Evolutionary conservation across 2,329 filamentous ascomycete genomes (phyloP).

Genomic region (Akanthomyces dipterigenus): DNA sequence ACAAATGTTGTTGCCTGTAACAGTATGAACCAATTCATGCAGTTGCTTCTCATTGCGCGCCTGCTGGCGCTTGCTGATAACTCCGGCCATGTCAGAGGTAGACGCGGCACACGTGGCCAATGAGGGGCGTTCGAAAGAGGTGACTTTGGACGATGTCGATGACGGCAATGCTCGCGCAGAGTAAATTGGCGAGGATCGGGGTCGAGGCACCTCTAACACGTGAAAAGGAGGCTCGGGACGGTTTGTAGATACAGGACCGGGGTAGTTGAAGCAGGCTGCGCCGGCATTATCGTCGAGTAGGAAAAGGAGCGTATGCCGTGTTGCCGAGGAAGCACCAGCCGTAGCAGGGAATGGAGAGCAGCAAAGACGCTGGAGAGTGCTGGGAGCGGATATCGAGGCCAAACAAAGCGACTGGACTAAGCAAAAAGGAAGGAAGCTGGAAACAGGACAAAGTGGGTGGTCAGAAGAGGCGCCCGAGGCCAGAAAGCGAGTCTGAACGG

Average conservation of each 20-base stretch:
- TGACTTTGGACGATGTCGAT: not conserved
- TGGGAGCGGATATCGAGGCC: not conserved
- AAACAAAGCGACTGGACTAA: not conserved
- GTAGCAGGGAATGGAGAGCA: not conserved
- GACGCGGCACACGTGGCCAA: not conserved
- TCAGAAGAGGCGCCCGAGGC: not conserved
- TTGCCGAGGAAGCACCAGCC: not conserved
- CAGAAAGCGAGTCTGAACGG: not conserved
- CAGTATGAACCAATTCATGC: conserved; percentile 76
- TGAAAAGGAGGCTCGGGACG: not conserved
- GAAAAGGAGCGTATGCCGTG: conserved; percentile 1
- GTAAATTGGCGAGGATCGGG: not conserved
- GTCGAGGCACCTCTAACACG: not conserved
- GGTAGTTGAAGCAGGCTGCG: not conserved
- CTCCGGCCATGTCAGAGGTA: conserved; percentile 53
- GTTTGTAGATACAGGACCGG: not conserved
- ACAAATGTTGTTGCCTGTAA: conserved; percentile 87
- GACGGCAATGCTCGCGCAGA: not conserved
- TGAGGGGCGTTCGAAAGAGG: not conserved
- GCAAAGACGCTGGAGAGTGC: not conserved
- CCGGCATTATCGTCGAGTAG: conserved; percentile 5
- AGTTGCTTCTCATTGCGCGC: conserved; percentile 90
- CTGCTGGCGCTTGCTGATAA: conserved; percentile 92
- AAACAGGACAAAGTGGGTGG: not conserved
- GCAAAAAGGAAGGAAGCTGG: not conserved